These are phyloP conservation scores for Niveomyces coronatus DNA, from an alignment of 2,329 filamentous ascomycete genomes.

Conservation along the genomic window DNA sequence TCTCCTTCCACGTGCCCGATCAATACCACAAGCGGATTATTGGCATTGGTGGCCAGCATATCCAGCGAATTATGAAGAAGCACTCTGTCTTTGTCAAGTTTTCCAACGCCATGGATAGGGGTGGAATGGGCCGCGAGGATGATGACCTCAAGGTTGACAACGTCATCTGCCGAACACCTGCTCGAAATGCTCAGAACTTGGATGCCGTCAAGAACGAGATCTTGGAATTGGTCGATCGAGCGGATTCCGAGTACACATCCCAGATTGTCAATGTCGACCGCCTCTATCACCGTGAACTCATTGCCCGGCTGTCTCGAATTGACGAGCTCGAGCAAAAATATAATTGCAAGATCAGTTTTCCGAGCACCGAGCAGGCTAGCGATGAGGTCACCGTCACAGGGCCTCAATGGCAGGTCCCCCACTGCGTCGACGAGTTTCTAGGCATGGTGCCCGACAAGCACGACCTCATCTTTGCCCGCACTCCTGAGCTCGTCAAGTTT, in stretches of 20 bases:
- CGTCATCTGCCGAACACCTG: conserved; percentile 94
- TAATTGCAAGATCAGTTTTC: conserved; percentile 99
- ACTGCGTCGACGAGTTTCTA: conserved; percentile 91
- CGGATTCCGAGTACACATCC: conserved; percentile 94
- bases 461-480: conserved; percentile 74
- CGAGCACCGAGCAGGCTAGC: conserved; percentile 92
- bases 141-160: conserved; percentile 99
- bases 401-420: conserved; percentile 94
- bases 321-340: conserved; percentile 97
- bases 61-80: conserved; percentile 99
- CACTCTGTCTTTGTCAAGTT: conserved; percentile 99
- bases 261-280: conserved; percentile 91
- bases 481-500: conserved; percentile 66
- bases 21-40: conserved; percentile 99
- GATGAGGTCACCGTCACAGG: conserved; percentile 93
- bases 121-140: conserved; percentile 84
- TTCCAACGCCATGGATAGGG: conserved; percentile 96
- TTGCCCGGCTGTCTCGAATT: conserved; percentile 78
- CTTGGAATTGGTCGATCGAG: conserved; percentile 97
- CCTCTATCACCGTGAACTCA: conserved; percentile 87
- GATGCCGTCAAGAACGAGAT: conserved; percentile 98
- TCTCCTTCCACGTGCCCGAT: conserved; percentile 97
- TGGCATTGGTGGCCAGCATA: conserved; percentile 94
- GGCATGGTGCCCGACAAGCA: conserved; percentile 97
- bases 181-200: conserved; percentile 90